Percentiles rank a stretch among this genome's conserved stretches.
Conservation (phyloP, 2,329 filamentous ascomycete genomes). For the Orbilia javanica region DNA sequence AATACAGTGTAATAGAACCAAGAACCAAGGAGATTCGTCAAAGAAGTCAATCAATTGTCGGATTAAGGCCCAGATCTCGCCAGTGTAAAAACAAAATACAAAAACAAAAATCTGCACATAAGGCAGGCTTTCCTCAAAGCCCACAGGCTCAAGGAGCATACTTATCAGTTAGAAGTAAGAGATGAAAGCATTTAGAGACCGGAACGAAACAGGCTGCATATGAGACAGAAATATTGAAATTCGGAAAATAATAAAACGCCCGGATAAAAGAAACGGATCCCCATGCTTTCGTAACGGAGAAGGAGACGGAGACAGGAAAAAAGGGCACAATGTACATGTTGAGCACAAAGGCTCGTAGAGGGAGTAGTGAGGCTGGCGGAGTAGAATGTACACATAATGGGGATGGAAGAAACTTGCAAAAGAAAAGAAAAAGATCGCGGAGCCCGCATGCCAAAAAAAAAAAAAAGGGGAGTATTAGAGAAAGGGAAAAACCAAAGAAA, state of each 20-base stretch:
- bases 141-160: background rate
- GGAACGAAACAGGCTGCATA: background rate
- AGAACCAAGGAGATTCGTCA: slow-evolving; percentile 13
- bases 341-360: background rate
- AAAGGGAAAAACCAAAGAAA: slow-evolving; percentile 10
- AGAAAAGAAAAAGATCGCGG: slow-evolving; percentile 18
- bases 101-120: background rate
- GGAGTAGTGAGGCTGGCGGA: slow-evolving; percentile 5
- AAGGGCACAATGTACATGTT: slow-evolving; percentile 33
- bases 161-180: background rate
- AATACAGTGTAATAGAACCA: slow-evolving; percentile 12
- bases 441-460: slow-evolving; percentile 22
- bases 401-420: slow-evolving; percentile 10
- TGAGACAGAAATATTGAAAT: slow-evolving; percentile 2
- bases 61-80: slow-evolving; percentile 2
- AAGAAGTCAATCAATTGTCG: background rate
- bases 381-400: slow-evolving; percentile 34
- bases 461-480: slow-evolving; percentile 1
- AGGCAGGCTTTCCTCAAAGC: background rate
- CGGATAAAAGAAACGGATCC: slow-evolving; percentile 7
- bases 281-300: slow-evolving; percentile 33
- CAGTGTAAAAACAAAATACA: background rate
- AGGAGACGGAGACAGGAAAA: background rate
- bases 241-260: slow-evolving; percentile 18
- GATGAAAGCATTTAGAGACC: background rate